A percentile compares a stretch with the other conserved stretches of the same genome.
These are phyloP conservation scores for Debaryomyces tyrocola DNA, from an alignment of 805 yeast species.

Conservation along the genomic window DNA sequence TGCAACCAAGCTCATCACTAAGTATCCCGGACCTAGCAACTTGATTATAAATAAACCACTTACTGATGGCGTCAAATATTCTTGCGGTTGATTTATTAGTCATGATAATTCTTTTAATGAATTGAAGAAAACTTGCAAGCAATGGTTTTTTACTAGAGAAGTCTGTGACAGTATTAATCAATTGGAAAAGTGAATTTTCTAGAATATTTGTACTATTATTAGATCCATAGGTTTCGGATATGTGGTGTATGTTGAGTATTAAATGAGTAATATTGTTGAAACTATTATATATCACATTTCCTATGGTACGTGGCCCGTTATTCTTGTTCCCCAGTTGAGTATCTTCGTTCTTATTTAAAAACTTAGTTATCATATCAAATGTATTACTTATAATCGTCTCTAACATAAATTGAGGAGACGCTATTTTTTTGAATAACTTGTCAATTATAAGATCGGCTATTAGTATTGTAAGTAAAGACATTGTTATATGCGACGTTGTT, in stretches of 20 bases:
- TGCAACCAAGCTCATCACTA: constrained; percentile 3
- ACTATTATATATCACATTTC: no score
- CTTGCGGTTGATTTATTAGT: constrained; percentile 1
- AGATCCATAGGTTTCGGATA: neutral
- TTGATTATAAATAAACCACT: neutral
- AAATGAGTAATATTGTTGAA: neutral
- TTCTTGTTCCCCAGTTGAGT: no score
- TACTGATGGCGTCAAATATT: constrained; percentile 1
- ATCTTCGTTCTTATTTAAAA: constrained; percentile 1
- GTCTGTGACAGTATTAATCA: constrained; percentile 10
- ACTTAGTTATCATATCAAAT: constrained; percentile 4
- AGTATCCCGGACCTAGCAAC: neutral
- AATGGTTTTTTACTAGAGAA: constrained; percentile 13
- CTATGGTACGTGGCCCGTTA: no score
- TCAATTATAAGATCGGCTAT: constrained; percentile 29
- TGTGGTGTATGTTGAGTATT: neutral
- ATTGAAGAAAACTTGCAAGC: constrained; percentile 5
- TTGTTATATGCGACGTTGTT: constrained; percentile 23
- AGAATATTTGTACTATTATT: neutral
- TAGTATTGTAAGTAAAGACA: constrained; percentile 21
- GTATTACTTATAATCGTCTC: constrained; percentile 10
- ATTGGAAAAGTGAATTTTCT: constrained; percentile 8
- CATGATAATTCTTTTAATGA: constrained; percentile 1
- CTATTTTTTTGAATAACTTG: constrained; percentile 21
- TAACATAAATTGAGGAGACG: constrained; percentile 27